A percentile compares a stretch with the other conserved stretches of the same genome.
phyloP scores from a whole-genome alignment of 202 grass and related monocot species.

The Brachypodium distachyon region DNA sequence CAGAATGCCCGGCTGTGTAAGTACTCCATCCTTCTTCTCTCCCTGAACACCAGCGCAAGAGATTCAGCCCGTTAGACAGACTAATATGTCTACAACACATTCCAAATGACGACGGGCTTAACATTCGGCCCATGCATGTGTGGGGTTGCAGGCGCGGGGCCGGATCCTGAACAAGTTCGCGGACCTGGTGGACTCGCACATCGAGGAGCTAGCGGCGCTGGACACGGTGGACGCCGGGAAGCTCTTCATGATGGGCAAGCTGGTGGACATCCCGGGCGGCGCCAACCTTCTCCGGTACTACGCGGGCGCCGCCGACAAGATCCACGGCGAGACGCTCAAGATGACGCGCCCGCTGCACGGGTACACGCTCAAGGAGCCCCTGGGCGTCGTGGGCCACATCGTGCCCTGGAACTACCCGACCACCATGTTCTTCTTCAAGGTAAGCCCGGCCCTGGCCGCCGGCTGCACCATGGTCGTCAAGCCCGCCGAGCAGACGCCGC shows the following conservation, averaged over 20 bases:
- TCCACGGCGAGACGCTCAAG: conserved; percentile 78
- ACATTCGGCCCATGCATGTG: too few relatives aligned
- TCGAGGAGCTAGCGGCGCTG: conserved; percentile 57
- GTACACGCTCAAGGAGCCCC: conserved; percentile 84
- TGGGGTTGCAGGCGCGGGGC: conserved; percentile 62
- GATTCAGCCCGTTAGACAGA: not conserved
- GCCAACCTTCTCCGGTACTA: conserved; percentile 61
- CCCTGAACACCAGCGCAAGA: too few relatives aligned
- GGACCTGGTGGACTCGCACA: conserved; percentile 54
- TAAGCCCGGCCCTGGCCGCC: conserved; percentile 55
- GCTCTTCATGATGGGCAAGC: conserved; percentile 50
- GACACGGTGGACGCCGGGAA: conserved; percentile 87
- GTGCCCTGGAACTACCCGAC: conserved; percentile 76
- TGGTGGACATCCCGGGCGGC: conserved; percentile 39
- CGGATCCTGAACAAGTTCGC: conserved; percentile 63
- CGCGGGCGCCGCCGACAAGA: conserved; percentile 79
- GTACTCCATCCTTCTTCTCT: not conserved
- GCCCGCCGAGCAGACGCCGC: conserved; percentile 85
- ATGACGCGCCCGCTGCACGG: conserved; percentile 40
- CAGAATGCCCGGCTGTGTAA: conserved; percentile 74
- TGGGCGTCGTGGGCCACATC: conserved; percentile 78
- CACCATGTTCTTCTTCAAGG: conserved; percentile 80
- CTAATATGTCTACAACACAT: too few relatives aligned
- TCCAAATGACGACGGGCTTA: too few relatives aligned
- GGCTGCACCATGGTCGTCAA: conserved; percentile 89